A percentile compares a stretch with the other conserved stretches of the same genome.
Conservation (phyloP, 345 rosid species). For the Eucalyptus cloeziana region DNA sequence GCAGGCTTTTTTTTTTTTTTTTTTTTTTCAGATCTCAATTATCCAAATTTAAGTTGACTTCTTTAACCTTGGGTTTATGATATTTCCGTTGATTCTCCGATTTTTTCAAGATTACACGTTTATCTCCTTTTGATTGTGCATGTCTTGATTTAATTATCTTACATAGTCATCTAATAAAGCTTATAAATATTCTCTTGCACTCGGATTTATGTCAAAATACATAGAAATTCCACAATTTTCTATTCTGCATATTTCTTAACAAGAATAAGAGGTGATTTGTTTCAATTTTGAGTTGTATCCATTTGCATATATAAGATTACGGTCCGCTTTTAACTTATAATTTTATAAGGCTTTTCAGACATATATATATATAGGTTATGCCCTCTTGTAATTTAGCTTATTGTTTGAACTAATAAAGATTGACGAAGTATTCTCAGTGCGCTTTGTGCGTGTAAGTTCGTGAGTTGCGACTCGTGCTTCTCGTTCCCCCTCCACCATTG, state of each 20-base stretch:
- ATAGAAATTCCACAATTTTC: neutral
- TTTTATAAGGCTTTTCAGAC: neutral
- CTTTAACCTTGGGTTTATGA: neutral
- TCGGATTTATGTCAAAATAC: neutral
- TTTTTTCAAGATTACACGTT: neutral
- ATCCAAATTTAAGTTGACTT: neutral
- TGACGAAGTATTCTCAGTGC: neutral
- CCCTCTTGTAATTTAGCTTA: neutral
- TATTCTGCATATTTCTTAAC: neutral
- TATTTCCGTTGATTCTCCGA: neutral
- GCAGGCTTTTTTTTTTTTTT: too few relatives aligned
- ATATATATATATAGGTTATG: neutral
- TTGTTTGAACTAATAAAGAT: neutral
- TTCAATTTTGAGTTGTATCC: neutral
- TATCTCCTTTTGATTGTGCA: neutral
- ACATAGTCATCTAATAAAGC: neutral
- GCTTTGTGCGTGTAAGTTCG: neutral
- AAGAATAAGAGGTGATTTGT: neutral
- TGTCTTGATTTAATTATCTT: neutral
- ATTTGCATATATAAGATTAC: neutral
- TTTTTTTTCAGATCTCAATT: neutral
- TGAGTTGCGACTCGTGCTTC: neutral
- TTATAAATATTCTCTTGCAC: neutral
- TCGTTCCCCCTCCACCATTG: neutral
- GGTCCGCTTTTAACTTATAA: neutral